phyloP scores from a whole-genome alignment of 2,329 filamentous ascomycete species.

The Hirsutella rhossiliensis region DNA sequence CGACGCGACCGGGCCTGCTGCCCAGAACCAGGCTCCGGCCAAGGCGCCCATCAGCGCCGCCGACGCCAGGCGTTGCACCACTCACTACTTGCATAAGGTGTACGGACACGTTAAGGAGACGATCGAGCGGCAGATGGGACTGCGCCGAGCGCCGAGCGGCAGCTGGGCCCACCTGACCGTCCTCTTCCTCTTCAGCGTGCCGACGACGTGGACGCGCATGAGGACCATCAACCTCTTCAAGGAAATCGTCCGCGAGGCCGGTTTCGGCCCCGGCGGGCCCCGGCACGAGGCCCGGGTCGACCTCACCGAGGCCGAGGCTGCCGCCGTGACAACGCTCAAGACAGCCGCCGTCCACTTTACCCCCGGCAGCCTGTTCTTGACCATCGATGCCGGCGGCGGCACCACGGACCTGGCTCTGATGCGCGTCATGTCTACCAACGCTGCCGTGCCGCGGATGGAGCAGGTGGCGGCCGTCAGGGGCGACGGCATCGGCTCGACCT shows the following conservation, averaged over 20 bases:
- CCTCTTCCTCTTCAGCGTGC: constrained; percentile 43
- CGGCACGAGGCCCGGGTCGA: constrained; percentile 27
- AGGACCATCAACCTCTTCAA: constrained; percentile 39
- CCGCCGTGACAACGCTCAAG: constrained; percentile 33
- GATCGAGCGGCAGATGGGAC: constrained; percentile 26
- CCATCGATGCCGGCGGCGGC: constrained; percentile 32
- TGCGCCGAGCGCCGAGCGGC: constrained; percentile 16
- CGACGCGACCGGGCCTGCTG: constrained; percentile 26
- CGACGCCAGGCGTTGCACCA: constrained; percentile 26
- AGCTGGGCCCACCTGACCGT: constrained; percentile 34
- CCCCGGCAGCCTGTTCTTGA: constrained; percentile 26
- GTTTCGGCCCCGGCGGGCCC: constrained; percentile 31
- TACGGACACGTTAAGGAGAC: constrained; percentile 36
- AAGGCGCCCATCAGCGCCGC: constrained; percentile 20
- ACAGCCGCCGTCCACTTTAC: constrained; percentile 24
- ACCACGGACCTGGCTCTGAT: constrained; percentile 34
- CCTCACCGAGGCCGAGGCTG: constrained; percentile 35
- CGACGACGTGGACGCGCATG: constrained; percentile 41
- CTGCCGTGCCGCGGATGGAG: constrained; percentile 15
- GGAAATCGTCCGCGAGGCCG: constrained; percentile 30
- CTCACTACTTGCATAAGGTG: constrained; percentile 35
- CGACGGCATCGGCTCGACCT: constrained; percentile 30
- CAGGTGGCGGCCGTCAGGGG: constrained; percentile 27
- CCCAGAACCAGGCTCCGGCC: constrained; percentile 29
- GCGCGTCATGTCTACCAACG: constrained; percentile 21